Percentiles rank a stretch among this genome's conserved stretches.
These are phyloP conservation scores for Pyronema domesticum DNA, from an alignment of 495 filamentous ascomycete genomes.

Conservation along the genomic window DNA sequence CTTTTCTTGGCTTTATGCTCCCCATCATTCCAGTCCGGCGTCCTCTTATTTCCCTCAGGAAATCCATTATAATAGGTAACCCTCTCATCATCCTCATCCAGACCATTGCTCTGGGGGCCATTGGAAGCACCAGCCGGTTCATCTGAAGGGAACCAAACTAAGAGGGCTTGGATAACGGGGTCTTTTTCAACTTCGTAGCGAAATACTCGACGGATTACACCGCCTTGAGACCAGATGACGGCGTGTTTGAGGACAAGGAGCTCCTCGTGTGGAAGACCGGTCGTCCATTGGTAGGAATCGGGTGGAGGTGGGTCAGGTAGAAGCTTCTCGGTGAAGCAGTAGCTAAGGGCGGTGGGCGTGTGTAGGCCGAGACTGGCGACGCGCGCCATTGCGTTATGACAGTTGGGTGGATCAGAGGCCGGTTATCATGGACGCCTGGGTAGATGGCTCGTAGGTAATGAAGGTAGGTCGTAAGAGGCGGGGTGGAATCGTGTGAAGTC, in stretches of 20 bases:
- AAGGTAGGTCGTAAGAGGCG: no score
- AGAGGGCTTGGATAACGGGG: constrained; percentile 59
- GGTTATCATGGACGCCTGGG: no score
- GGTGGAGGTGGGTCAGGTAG: constrained; percentile 47
- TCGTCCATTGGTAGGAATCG: constrained; percentile 51
- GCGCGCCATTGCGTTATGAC: constrained; percentile 47
- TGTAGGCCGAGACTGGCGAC: constrained; percentile 78
- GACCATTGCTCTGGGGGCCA: constrained; percentile 6
- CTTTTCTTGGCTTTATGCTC: constrained; percentile 21
- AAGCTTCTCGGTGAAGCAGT: constrained; percentile 65
- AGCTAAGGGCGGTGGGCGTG: constrained; percentile 61
- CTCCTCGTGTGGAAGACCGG: constrained; percentile 55
- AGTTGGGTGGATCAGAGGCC: no score
- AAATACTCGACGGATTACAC: constrained; percentile 71
- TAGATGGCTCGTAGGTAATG: no score
- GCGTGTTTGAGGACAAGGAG: constrained; percentile 64
- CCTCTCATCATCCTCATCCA: constrained; percentile 19
- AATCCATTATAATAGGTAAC: constrained; percentile 15
- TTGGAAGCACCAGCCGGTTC: constrained; percentile 24
- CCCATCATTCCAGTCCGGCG: constrained; percentile 16
- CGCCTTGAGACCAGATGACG: constrained; percentile 82
- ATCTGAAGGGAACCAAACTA: constrained; percentile 60
- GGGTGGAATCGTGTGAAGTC: no score
- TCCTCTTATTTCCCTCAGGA: constrained; percentile 21
- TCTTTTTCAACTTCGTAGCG: constrained; percentile 75